Evolutionary conservation across 2,329 filamentous ascomycete species (phyloP).

Genomic region (Exophiala sp.): DNA sequence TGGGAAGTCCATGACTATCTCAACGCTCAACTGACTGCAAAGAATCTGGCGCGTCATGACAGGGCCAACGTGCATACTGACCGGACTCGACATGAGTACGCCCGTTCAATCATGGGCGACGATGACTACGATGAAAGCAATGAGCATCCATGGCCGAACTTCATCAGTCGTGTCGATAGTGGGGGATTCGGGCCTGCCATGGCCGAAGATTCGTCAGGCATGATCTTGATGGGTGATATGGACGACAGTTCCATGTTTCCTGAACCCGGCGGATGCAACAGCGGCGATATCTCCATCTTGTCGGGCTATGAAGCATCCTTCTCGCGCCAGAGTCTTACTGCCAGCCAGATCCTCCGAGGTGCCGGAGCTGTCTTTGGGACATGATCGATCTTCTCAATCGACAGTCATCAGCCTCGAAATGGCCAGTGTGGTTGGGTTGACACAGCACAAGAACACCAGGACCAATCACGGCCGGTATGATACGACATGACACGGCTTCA

Average conservation of each 20-base stretch:
- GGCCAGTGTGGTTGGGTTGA: too few species aligned
- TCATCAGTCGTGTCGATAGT: constrained; percentile 3
- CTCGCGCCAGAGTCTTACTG: constrained; percentile 5
- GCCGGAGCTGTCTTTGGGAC: constrained; percentile 9
- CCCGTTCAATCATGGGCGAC: background rate
- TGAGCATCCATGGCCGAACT: constrained; percentile 3
- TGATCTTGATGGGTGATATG: constrained; percentile 10
- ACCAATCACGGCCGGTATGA: too few species aligned
- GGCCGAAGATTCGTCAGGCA: constrained; percentile 14
- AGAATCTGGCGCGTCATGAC: background rate
- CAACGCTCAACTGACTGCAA: background rate
- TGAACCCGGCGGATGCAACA: background rate
- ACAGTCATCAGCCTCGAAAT: too few species aligned
- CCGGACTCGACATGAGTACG: background rate
- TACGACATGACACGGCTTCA: too few species aligned
- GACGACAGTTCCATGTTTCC: constrained; percentile 5
- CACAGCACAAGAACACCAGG: too few species aligned
- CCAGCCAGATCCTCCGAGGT: constrained; percentile 10
- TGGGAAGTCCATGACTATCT: constrained; percentile 6
- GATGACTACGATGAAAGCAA: constrained; percentile 5
- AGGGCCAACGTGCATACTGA: background rate
- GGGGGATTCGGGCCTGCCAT: constrained; percentile 1
- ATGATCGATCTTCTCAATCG: too few species aligned
- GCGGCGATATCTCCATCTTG: constrained; percentile 5
- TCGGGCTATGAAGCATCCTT: constrained; percentile 11